Base-by-base conservation (phyloP, 116 monocot species). In the Phalaenopsis hybrid region DNA sequence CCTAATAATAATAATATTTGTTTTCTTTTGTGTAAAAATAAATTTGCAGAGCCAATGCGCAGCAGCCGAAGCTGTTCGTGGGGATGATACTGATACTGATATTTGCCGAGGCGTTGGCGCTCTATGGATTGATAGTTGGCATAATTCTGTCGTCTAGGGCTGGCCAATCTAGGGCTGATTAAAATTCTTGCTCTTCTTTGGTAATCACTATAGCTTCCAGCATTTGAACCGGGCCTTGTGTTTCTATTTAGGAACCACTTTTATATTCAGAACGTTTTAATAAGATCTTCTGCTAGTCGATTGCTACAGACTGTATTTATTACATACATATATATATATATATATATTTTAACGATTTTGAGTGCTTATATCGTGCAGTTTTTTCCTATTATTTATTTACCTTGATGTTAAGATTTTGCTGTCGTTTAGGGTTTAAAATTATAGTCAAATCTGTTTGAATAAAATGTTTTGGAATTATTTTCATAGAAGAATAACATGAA, bases 71-170 rank as follows among this genome's bases (percentile, higher is more conserved):
- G 81, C 57, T 81, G 8, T 81, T 81, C 31, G 81, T 81, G 12
- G 81, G 81, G 16, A 81, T 81, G 81, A 81, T 81, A 16, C 81
- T 81, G 1, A 81, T 81, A 31, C 81, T 81, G 12, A 81, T 81
- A 48, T 81, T 81, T 75, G 81, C 81, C 0, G 81, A 81, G 41
- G 81, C 81, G 12, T 74, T 81, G 74, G 81, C 81, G n/a, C 81
- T 81, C 55, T 81, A 81, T 43, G 81, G 82, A 4, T 55, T 82
- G 17, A 82, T 82, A 12, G 82, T 82, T 5, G 82, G 76, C 57
- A 82, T 82, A 58, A 82, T 82, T 37, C 76, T 82, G 3, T 82
- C 82, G 16, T 82, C 82, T 10, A 44, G 82, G 15, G 82, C 82
- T 44, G 82, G 82, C 21, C 82, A 82, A 74, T 82, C 82, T 0